Conservation (phyloP, 2,329 filamentous ascomycete genomes). For the Raffaelea arxii region DNA sequence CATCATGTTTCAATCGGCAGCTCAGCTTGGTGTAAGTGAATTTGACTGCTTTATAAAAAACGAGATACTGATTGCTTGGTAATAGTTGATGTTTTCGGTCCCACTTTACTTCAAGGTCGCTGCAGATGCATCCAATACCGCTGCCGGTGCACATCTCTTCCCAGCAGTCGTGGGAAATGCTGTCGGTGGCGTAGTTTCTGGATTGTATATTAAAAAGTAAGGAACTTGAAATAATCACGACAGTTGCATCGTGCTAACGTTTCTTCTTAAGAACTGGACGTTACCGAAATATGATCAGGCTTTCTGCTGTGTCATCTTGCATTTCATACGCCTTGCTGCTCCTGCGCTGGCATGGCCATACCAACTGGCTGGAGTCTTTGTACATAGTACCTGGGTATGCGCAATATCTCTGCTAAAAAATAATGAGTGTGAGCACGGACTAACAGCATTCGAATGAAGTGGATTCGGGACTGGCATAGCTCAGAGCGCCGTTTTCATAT, state of each 20-base stretch:
- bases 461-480: slow-evolving; percentile 32
- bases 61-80: slow-evolving; percentile 1
- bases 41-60: background rate
- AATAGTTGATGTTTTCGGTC: slow-evolving; percentile 51
- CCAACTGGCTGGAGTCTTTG: slow-evolving; percentile 42
- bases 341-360: slow-evolving; percentile 50
- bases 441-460: slow-evolving; percentile 17
- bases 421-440: too few relatives aligned
- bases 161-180: slow-evolving; percentile 61
- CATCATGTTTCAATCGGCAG: slow-evolving; percentile 40
- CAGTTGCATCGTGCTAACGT: background rate
- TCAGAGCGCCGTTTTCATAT: slow-evolving; percentile 30
- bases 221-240: background rate
- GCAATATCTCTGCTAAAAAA: background rate
- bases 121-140: slow-evolving; percentile 43
- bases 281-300: slow-evolving; percentile 45
- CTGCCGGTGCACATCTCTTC: slow-evolving; percentile 51
- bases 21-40: slow-evolving; percentile 44
- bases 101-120: slow-evolving; percentile 64
- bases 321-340: slow-evolving; percentile 42
- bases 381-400: slow-evolving; percentile 45
- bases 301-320: slow-evolving; percentile 39
- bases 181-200: slow-evolving; percentile 50
- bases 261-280: slow-evolving; percentile 38
- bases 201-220: slow-evolving; percentile 40